Evolutionary conservation across 805 yeast genomes (phyloP).

Genomic region (Komagataella ulmi): DNA sequence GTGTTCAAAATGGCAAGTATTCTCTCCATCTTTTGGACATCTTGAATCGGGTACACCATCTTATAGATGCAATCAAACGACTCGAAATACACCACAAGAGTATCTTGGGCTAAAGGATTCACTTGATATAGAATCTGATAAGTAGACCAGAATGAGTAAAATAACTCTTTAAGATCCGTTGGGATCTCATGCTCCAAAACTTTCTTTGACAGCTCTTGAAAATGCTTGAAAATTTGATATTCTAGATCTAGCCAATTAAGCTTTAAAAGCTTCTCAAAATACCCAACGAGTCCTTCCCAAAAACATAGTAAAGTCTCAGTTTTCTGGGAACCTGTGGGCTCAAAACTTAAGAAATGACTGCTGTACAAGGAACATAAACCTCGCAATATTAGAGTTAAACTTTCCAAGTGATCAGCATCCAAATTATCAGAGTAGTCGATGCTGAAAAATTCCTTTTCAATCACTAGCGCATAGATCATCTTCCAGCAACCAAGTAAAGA

Average conservation of each 20-base stretch:
- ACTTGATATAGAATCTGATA: constrained; percentile 28
- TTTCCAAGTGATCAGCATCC: constrained; percentile 39
- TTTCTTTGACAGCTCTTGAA: constrained; percentile 28
- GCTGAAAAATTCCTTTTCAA: constrained; percentile 33
- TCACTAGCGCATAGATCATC: constrained; percentile 48
- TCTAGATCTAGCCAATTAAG: constrained; percentile 36
- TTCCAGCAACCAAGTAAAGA: constrained; percentile 49
- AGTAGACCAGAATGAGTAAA: constrained; percentile 38
- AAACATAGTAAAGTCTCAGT: constrained; percentile 11
- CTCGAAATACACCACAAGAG: constrained; percentile 39
- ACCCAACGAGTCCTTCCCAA: constrained; percentile 48
- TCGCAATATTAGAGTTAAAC: constrained; percentile 42
- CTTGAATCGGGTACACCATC: constrained; percentile 19
- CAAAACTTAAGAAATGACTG: constrained; percentile 30
- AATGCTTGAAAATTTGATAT: constrained; percentile 38
- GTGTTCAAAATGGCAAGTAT: constrained; percentile 49
- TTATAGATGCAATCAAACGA: constrained; percentile 36
- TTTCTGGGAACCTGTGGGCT: constrained; percentile 8
- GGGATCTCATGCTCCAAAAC: constrained; percentile 12
- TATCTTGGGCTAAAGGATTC: constrained; percentile 38
- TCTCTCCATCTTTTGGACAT: constrained; percentile 25
- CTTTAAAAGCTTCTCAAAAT: constrained; percentile 26
- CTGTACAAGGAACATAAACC: constrained; percentile 56
- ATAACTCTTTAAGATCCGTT: constrained; percentile 17
- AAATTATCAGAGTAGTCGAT: constrained; percentile 1